These are phyloP conservation scores for Amyloporia xantha DNA, from an alignment of 768 basidiomycete species.

Conservation along the genomic window DNA sequence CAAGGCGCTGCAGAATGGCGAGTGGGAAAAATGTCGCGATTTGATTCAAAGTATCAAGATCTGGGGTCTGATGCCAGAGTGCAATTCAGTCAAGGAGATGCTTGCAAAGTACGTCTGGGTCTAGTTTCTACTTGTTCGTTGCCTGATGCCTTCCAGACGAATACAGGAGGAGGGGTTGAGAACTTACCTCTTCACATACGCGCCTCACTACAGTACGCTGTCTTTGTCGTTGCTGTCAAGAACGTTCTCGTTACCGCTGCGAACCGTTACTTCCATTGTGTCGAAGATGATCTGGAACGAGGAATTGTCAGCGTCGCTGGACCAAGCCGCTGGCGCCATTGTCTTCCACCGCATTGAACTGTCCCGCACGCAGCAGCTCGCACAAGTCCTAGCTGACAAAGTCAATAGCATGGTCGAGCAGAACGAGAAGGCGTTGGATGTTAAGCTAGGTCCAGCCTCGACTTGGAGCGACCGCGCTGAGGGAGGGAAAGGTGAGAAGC, in stretches of 20 bases:
- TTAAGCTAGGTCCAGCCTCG: constrained; percentile 65
- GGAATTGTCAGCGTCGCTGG: constrained; percentile 87
- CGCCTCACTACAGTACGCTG: constrained; percentile 86
- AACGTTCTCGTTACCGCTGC: constrained; percentile 79
- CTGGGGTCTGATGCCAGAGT: constrained; percentile 95
- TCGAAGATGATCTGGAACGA: constrained; percentile 99
- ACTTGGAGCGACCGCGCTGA: constrained; percentile 66
- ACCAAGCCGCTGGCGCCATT: constrained; percentile 84
- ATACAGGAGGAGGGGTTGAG: constrained; percentile 97
- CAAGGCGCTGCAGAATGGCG: constrained; percentile 92
- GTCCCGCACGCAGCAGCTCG: constrained; percentile 83
- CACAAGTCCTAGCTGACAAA: constrained; percentile 84
- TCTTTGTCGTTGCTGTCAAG: constrained; percentile 82
- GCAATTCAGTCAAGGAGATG: constrained; percentile 86
- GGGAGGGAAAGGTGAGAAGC: constrained; percentile 69
- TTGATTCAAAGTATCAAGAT: constrained; percentile 95
- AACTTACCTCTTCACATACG: constrained; percentile 98
- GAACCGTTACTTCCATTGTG: constrained; percentile 83
- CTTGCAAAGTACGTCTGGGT: constrained; percentile 64
- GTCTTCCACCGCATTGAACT: constrained; percentile 92
- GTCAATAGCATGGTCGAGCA: constrained; percentile 81
- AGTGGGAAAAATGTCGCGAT: constrained; percentile 95
- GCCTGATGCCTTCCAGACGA: constrained; percentile 46
- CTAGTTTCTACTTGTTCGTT: not conserved
- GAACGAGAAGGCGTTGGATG: constrained; percentile 85